Conservation (phyloP, 768 basidiomycete species). For the Myochromella boudieri region DNA sequence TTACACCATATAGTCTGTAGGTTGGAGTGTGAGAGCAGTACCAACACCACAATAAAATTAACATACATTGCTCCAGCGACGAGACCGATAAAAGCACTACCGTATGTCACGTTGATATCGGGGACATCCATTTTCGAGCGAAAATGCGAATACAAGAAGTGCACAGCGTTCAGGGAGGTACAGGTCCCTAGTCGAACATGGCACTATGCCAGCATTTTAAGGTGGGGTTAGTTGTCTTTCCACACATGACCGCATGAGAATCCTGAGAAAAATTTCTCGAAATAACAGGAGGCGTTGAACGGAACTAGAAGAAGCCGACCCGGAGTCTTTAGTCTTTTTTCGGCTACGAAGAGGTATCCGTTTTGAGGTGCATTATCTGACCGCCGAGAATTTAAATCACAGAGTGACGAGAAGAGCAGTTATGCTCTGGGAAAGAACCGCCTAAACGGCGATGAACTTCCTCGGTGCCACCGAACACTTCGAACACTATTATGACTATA, state of each 20-base stretch:
- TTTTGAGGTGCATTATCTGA: neutral
- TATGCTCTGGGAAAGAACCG: neutral
- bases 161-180: neutral
- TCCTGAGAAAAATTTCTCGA: conserved; percentile 5
- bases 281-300: conserved; percentile 6
- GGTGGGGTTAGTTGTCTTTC: neutral
- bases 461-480: neutral
- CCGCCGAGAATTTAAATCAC: neutral
- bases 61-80: conserved; percentile 43
- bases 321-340: conserved; percentile 2
- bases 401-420: conserved; percentile 1
- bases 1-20: conserved; percentile 45
- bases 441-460: neutral
- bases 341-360: conserved; percentile 4
- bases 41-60: neutral
- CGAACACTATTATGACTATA: too few species aligned
- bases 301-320: neutral
- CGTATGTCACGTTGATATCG: conserved; percentile 37
- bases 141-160: neutral
- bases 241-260: conserved; percentile 3
- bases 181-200: conserved; percentile 1
- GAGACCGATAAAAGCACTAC: conserved; percentile 45
- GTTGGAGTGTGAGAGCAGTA: conserved; percentile 5
- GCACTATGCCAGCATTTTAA: conserved; percentile 4
- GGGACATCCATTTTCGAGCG: conserved; percentile 15